These are phyloP conservation scores for Onygenales sp. DNA, from an alignment of 2,329 filamentous ascomycete genomes.

Conservation along the genomic window DNA sequence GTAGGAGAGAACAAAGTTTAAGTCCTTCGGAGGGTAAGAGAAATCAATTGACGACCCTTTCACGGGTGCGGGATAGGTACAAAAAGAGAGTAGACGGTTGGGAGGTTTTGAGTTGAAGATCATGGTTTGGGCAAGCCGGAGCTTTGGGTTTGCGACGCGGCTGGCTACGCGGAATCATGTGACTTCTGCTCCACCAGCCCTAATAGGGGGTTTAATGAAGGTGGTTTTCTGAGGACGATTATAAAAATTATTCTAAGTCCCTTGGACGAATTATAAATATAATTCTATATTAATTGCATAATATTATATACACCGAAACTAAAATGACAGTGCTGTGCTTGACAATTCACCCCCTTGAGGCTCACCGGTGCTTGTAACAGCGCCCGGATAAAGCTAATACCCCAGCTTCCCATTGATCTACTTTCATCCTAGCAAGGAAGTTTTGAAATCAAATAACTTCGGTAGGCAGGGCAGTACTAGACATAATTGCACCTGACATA, in stretches of 20 bases:
- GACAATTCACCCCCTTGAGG: no score
- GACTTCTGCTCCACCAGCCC: neutral
- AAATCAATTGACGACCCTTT: no score
- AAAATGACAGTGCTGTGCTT: no score
- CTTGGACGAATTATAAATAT: no score
- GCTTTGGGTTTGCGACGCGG: neutral
- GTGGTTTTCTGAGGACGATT: neutral
- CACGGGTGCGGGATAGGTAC: neutral
- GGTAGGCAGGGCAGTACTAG: neutral
- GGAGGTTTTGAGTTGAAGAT: neutral
- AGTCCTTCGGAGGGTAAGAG: no score
- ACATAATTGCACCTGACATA: neutral
- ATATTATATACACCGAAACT: no score
- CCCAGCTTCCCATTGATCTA: no score
- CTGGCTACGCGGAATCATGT: conserved; percentile 2
- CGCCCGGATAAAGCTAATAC: neutral
- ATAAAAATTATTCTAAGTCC: no score
- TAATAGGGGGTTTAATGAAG: neutral
- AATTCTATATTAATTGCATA: neutral
- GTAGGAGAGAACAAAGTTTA: no score
- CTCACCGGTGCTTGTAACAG: no score
- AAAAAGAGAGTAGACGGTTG: neutral
- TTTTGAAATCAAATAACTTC: no score
- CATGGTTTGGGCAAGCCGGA: neutral
- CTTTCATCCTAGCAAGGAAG: no score